phyloP scores from a whole-genome alignment of 1,284 basidiomycete genomes.

The Thecaphora thlaspeos region DNA sequence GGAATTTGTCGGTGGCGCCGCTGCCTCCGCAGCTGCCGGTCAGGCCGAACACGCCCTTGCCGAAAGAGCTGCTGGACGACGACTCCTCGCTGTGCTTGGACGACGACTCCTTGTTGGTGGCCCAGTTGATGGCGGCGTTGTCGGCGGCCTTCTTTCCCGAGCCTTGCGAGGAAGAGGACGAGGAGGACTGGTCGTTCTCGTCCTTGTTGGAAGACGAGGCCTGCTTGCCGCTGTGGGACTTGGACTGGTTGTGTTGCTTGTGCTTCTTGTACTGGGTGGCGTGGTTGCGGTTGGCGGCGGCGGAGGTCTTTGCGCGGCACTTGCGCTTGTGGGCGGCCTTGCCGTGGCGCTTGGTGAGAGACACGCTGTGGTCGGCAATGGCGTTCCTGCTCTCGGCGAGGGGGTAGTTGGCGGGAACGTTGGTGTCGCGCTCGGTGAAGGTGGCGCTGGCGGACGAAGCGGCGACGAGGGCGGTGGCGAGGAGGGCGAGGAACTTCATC shows the following conservation, averaged over 20 bases:
- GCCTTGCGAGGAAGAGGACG: neutral
- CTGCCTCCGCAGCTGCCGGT: conserved; percentile 17
- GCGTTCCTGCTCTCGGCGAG: too few relatives aligned
- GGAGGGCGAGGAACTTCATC: conserved; percentile 37
- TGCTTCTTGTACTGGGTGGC: conserved; percentile 19
- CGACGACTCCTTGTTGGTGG: too few relatives aligned
- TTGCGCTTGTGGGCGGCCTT: conserved; percentile 9
- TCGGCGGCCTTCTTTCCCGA: too few relatives aligned
- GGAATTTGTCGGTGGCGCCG: conserved; percentile 23
- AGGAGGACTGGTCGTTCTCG: neutral
- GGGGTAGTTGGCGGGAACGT: conserved; percentile 4
- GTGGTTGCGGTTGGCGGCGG: conserved; percentile 19
- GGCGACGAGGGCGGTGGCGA: conserved; percentile 23
- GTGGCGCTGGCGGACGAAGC: conserved; percentile 13
- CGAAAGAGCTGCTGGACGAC: conserved; percentile 11
- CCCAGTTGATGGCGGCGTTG: too few relatives aligned
- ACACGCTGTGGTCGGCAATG: conserved; percentile 26
- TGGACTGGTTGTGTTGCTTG: conserved; percentile 14
- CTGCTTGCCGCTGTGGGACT: conserved; percentile 5
- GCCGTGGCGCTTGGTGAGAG: conserved; percentile 33
- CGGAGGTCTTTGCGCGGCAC: conserved; percentile 8
- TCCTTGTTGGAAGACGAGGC: conserved; percentile 3
- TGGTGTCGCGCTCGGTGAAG: conserved; percentile 17
- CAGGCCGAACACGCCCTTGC: conserved; percentile 27
- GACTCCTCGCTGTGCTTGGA: conserved; percentile 3